Conservation (phyloP, 768 basidiomycete genomes). For the Suillus variegatus region DNA sequence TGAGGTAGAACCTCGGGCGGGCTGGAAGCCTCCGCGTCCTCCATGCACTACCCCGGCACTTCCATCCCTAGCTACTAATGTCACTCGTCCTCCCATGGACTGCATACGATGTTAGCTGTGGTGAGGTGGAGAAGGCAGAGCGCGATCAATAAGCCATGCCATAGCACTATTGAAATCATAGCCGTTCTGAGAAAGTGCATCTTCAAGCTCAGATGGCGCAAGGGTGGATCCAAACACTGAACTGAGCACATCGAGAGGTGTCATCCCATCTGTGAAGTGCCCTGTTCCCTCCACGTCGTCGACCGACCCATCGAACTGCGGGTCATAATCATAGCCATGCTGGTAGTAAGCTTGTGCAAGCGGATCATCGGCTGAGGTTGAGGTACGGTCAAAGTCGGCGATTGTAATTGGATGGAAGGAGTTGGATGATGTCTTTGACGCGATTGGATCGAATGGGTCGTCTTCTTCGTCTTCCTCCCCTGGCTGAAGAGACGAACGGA, state of each 20-base stretch:
- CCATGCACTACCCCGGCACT: conserved; percentile 37
- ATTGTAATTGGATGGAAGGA: conserved; percentile 65
- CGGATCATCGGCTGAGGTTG: conserved; percentile 53
- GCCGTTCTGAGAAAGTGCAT: conserved; percentile 82
- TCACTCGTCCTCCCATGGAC: conserved; percentile 66
- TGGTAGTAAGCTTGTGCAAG: conserved; percentile 33
- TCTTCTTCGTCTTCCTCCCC: conserved; percentile 71
- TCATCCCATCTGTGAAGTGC: conserved; percentile 88
- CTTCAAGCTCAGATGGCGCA: conserved; percentile 89
- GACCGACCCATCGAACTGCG: conserved; percentile 30
- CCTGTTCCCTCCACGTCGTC: conserved; percentile 55
- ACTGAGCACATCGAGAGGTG: conserved; percentile 93
- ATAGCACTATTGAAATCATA: conserved; percentile 97
- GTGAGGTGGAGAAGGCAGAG: conserved; percentile 47
- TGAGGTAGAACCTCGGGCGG: conserved; percentile 32
- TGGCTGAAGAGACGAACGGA: conserved; percentile 63
- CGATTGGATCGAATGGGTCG: conserved; percentile 83
- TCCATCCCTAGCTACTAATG: conserved; percentile 61
- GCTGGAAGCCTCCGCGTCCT: conserved; percentile 41
- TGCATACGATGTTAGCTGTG: conserved; percentile 48
- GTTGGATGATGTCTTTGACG: conserved; percentile 42
- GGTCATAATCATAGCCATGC: conserved; percentile 32
- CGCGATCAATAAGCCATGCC: conserved; percentile 88
- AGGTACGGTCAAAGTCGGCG: conserved; percentile 65
- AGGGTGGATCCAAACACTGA: conserved; percentile 93